phyloP scores from a whole-genome alignment of 192 early-diverging fungal genomes.

The Oehlia diaphana region DNA sequence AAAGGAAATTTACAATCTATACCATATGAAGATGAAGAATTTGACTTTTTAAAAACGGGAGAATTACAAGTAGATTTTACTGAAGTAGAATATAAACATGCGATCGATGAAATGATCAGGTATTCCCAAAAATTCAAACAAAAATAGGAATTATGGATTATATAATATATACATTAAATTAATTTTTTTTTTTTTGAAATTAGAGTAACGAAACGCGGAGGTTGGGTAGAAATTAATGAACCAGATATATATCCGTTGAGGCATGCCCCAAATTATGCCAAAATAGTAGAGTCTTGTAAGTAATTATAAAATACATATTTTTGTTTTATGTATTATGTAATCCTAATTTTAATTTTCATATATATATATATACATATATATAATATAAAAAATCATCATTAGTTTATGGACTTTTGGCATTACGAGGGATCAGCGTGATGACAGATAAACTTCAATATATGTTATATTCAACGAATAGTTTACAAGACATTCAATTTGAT shows the following conservation, averaged over 20 bases:
- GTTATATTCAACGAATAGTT: not conserved
- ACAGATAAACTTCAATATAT: not conserved
- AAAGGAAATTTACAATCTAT: not conserved
- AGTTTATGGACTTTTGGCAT: not conserved
- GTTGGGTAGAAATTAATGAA: slow-evolving; percentile 10
- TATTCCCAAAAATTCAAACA: not conserved
- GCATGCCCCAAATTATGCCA: not conserved
- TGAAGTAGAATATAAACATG: not conserved
- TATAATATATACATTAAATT: not conserved
- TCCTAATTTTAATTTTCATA: no score
- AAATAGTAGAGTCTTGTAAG: not conserved
- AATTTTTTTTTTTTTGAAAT: not conserved
- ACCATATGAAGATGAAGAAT: slow-evolving; percentile 1
- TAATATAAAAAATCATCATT: not conserved
- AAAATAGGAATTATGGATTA: no score
- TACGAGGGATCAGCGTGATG: not conserved
- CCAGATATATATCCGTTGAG: not conserved
- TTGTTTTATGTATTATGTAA: no score
- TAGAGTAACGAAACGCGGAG: slow-evolving; percentile 10
- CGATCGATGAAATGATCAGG: not conserved
- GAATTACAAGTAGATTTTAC: not conserved
- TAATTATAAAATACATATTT: not conserved
- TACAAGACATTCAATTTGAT: not conserved
- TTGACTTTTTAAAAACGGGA: not conserved
- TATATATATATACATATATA: no score